These are phyloP conservation scores for Pythium aphanidermatum DNA, from an alignment of 352 stramenopile genomes.

Conservation along the genomic window DNA sequence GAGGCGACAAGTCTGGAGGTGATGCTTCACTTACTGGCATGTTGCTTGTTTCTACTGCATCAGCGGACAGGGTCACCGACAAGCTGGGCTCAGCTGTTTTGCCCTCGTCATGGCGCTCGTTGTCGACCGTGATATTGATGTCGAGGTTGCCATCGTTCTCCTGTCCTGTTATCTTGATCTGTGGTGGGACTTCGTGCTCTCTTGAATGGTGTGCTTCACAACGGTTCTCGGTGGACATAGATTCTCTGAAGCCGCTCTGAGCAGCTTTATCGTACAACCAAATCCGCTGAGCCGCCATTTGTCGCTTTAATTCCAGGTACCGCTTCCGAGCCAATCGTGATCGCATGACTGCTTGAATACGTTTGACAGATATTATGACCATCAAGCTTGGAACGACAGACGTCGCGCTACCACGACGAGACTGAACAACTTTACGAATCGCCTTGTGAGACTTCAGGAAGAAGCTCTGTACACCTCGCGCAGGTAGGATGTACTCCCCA, in stretches of 20 bases:
- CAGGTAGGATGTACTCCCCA: slow-evolving; percentile 22
- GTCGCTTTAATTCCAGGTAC: slow-evolving; percentile 18
- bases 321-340: slow-evolving; percentile 19
- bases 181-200: too few species aligned
- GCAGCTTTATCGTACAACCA: slow-evolving; percentile 15
- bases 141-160: too few species aligned
- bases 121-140: too few species aligned
- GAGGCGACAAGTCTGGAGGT: too few species aligned
- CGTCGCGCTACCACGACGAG: slow-evolving; percentile 13
- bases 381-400: slow-evolving; percentile 16
- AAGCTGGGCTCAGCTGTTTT: too few species aligned
- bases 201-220: too few species aligned
- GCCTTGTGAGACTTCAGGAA: slow-evolving; percentile 26
- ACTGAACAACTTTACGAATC: slow-evolving; percentile 11
- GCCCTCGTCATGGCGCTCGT: too few species aligned
- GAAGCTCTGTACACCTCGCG: slow-evolving; percentile 16
- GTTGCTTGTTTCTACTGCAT: too few species aligned
- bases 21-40: too few species aligned
- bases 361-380: slow-evolving; percentile 28
- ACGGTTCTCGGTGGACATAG: not conserved
- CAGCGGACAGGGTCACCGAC: too few species aligned
- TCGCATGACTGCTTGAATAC: slow-evolving; percentile 29
- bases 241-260: slow-evolving; percentile 5
- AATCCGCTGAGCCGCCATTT: slow-evolving; percentile 7
- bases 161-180: too few species aligned